Conservation (phyloP, 2,329 filamentous ascomycete species). For the Diaporthe longicolla region DNA sequence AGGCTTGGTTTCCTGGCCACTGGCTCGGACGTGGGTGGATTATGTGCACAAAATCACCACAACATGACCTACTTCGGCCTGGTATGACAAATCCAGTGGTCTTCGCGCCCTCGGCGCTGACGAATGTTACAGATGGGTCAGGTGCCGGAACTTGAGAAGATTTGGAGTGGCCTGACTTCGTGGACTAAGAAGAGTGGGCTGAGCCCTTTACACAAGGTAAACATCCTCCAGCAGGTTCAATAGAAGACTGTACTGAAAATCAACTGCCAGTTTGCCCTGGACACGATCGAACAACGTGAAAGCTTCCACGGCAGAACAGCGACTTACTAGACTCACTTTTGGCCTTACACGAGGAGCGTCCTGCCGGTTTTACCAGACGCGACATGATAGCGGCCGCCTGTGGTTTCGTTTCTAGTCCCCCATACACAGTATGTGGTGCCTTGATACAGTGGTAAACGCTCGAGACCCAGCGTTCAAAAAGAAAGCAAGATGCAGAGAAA, state of each 20-base stretch:
- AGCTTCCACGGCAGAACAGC: not conserved
- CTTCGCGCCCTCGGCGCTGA: no score
- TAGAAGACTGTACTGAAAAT: no score
- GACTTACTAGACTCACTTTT: not conserved
- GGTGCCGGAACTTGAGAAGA: not conserved
- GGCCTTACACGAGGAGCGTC: not conserved
- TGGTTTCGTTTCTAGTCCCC: no score
- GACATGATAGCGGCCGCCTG: not conserved
- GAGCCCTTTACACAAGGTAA: not conserved
- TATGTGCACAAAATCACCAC: not conserved
- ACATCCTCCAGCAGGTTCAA: no score
- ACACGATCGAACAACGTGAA: not conserved
- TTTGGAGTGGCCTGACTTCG: not conserved
- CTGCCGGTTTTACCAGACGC: not conserved
- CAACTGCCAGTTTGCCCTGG: not conserved
- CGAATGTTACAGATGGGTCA: not conserved
- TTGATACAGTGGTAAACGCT: no score
- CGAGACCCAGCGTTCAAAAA: no score
- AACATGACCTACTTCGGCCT: slow-evolving; percentile 8
- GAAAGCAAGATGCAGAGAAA: no score
- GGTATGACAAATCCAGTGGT: not conserved
- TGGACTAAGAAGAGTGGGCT: not conserved
- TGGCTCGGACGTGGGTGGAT: not conserved
- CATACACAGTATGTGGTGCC: no score
- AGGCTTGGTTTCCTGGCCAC: not conserved